Evolutionary conservation across 2,329 filamentous ascomycete species (phyloP).

Genomic region (Arachnomyces sp.): DNA sequence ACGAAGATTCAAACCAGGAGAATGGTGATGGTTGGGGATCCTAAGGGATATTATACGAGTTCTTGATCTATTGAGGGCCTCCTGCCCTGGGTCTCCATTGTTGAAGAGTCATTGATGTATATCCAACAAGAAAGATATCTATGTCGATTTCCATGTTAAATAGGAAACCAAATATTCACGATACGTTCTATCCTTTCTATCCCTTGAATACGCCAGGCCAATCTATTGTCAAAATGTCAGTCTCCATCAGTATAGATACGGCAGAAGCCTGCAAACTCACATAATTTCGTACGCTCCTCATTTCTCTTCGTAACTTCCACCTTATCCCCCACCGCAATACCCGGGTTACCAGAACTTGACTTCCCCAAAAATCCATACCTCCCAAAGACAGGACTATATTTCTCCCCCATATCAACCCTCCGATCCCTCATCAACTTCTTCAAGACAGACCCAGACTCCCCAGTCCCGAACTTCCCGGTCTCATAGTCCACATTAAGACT

Average conservation of each 20-base stretch:
- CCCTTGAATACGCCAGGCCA: slow-evolving; percentile 27
- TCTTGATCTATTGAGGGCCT: no score
- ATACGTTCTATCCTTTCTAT: no score
- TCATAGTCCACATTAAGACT: slow-evolving; percentile 65
- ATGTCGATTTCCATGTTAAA: no score
- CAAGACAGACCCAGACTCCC: slow-evolving; percentile 52
- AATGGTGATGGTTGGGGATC: no score
- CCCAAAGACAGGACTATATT: slow-evolving; percentile 64
- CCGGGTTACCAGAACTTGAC: slow-evolving; percentile 22
- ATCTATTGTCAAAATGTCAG: slow-evolving; percentile 7
- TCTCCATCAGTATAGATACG: no score
- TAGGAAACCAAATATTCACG: no score
- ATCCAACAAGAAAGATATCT: no score
- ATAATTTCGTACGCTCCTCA: slow-evolving; percentile 46
- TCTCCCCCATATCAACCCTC: slow-evolving; percentile 59
- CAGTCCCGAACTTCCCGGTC: slow-evolving; percentile 51
- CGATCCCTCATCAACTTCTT: slow-evolving; percentile 64
- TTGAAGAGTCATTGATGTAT: no score
- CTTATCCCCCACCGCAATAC: slow-evolving; percentile 48
- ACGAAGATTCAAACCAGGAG: no score
- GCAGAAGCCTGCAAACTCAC: slow-evolving; percentile 30
- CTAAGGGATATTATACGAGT: no score
- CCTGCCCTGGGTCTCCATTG: no score
- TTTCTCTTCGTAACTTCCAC: slow-evolving; percentile 46
- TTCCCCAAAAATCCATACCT: slow-evolving; percentile 57